Percentiles rank a stretch among this genome's conserved stretches.
phyloP scores from a whole-genome alignment of 139 green algal genomes.

The Diplosphaera chodatii region DNA sequence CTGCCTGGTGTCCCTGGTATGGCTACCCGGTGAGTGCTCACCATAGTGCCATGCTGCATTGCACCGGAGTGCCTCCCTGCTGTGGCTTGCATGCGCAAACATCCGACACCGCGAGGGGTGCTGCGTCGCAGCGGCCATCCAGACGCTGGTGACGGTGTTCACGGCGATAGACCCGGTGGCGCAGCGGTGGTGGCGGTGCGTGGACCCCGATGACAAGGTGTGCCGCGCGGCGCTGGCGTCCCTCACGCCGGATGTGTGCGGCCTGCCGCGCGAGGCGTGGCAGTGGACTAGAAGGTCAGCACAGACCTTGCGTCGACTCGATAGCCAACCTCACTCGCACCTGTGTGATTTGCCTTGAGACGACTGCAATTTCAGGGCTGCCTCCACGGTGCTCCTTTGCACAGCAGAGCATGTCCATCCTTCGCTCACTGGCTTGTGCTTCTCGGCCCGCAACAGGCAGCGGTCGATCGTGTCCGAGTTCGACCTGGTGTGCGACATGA shows the following conservation, averaged over 20 bases:
- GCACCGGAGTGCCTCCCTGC: no score
- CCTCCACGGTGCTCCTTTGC: no score
- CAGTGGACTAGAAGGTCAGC: constrained; percentile 21
- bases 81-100: no score
- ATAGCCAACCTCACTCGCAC: no score
- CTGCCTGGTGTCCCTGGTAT: constrained; percentile 10
- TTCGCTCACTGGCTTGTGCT: no score
- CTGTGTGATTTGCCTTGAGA: no score
- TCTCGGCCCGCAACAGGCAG: background rate
- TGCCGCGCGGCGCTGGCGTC: constrained; percentile 7
- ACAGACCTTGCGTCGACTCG: no score
- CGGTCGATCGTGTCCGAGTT: constrained; percentile 41
- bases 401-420: no score
- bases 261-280: constrained; percentile 19
- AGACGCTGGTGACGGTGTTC: constrained; percentile 27
- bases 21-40: no score
- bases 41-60: no score
- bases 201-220: constrained; percentile 1
- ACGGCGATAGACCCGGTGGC: constrained; percentile 8
- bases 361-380: no score
- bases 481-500: constrained; percentile 43
- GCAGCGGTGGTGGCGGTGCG: constrained; percentile 9
- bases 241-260: constrained; percentile 12
- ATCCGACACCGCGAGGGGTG: no score
- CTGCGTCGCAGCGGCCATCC: constrained; percentile 10